phyloP scores from a whole-genome alignment of 2,329 filamentous ascomycete genomes.

The Diaporthe sp. region DNA sequence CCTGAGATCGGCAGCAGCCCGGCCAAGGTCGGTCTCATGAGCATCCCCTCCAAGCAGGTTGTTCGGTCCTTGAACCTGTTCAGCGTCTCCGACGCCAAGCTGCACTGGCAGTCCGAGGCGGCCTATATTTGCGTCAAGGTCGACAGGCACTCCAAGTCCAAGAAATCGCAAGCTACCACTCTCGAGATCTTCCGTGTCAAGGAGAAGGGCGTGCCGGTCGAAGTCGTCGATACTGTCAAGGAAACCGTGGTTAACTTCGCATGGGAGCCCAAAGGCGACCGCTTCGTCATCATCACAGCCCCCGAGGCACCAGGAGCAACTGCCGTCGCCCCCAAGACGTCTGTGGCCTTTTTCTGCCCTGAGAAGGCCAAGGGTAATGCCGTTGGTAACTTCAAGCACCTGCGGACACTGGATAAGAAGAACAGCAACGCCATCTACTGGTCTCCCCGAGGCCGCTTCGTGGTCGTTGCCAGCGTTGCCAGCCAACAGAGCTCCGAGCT shows the following conservation, averaged over 20 bases:
- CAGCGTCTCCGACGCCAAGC: constrained; percentile 96
- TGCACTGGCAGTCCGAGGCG: constrained; percentile 98
- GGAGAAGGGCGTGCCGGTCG: constrained; percentile 98
- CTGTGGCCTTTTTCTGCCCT: constrained; percentile 95
- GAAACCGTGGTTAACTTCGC: constrained; percentile 99
- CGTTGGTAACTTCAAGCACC: constrained; percentile 95
- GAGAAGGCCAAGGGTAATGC: constrained; percentile 89
- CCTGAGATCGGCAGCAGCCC: constrained; percentile 98
- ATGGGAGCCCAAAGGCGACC: constrained; percentile 98
- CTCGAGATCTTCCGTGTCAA: constrained; percentile 97
- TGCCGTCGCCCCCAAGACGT: constrained; percentile 91
- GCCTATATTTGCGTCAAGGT: constrained; percentile 98
- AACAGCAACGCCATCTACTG: constrained; percentile 99
- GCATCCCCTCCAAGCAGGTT: constrained; percentile 93
- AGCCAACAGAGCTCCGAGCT: constrained; percentile 95
- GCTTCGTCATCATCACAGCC: constrained; percentile 97
- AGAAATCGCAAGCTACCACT: constrained; percentile 97
- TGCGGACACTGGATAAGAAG: constrained; percentile 97
- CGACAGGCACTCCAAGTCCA: constrained; percentile 98
- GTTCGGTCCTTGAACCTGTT: constrained; percentile 96
- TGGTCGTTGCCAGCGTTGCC: constrained; percentile 92
- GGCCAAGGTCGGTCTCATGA: constrained; percentile 97
- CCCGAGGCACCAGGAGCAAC: constrained; percentile 84
- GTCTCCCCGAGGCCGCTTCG: constrained; percentile 95
- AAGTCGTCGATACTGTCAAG: constrained; percentile 97